Evolutionary conservation across 179 eudicot species (phyloP), one percentile per base, ranked within the genome.

Genomic region (Camellia oleifera): DNA sequence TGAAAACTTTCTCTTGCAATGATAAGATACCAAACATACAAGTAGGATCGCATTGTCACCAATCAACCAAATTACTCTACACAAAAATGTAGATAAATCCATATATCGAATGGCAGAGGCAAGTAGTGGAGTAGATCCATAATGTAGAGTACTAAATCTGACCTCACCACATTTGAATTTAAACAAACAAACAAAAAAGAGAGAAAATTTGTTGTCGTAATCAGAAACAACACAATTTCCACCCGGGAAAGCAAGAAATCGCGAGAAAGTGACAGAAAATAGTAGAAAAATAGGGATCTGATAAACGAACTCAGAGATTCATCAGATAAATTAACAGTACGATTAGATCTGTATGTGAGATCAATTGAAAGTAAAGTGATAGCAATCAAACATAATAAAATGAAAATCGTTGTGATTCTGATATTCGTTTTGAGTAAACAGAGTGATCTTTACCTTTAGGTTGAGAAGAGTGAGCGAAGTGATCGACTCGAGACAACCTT

Each of bases 91-190:
- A 20, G 1, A 65, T 56, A 56, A 1, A 20, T 65, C 10, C 13
- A 8, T 65, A 61, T 26, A 26, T 26, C 3, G 26, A 20, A 20
- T 42, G 0, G 69, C 69, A 65, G 26, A 44, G 4, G 69, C 69
- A 65, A 65, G 69, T 56, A 64, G 68, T 45, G 32, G 58, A 71
- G 40, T 52, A 26, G 77, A 56, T 74, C 77, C 63, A 56, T 74
- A 40, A 14, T 56, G 26, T 56, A 5, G 20, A 52, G 44, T 18
- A 52, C 48, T 12, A 40, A 26, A 74, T 74, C 77, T 32, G 50
- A 15, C 17, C 32, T 12, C 69, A 65, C 4, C 60, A 23, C 75
- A 20, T 44, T 9, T 7, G 42, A 45, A 45, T n/a, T 20, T 2
- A 52, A 46, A 17, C 18, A 42, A 44, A 15, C 14, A 68, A 42